Conservation (phyloP, 2,329 filamentous ascomycete genomes). For the Pezicula radicicola region DNA sequence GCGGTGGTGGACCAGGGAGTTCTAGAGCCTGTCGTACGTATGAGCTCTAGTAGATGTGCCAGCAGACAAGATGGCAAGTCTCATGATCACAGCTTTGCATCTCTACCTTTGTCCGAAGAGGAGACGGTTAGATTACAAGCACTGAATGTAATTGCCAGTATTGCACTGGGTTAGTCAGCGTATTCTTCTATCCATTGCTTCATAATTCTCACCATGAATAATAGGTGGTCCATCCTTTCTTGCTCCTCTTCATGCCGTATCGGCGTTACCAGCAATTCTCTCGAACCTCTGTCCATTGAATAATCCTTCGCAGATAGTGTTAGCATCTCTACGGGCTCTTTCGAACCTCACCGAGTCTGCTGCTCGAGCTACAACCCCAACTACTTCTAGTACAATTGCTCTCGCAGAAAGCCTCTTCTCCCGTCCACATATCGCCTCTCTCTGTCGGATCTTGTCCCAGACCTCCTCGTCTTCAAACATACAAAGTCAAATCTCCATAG, state of each 20-base stretch:
- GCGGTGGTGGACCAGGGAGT: conserved; percentile 69
- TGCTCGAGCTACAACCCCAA: conserved; percentile 48
- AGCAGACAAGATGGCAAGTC: conserved; percentile 42
- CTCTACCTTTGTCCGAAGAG: conserved; percentile 49
- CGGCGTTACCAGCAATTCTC: conserved; percentile 67
- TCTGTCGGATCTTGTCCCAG: conserved; percentile 64
- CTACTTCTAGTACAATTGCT: conserved; percentile 42
- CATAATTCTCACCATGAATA: conserved; percentile 8
- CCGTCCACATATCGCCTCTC: conserved; percentile 54
- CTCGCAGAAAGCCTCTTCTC: conserved; percentile 66
- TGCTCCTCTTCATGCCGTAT: conserved; percentile 65
- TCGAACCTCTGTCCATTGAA: conserved; percentile 63
- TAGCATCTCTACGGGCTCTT: conserved; percentile 72
- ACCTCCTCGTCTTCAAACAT: conserved; percentile 46
- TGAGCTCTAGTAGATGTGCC: conserved; percentile 40
- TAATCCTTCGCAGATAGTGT: conserved; percentile 62
- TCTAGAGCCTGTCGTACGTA: conserved; percentile 56
- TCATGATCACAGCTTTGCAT: conserved; percentile 40
- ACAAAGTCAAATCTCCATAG: conserved; percentile 61
- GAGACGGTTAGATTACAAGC: conserved; percentile 72
- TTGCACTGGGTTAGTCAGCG: conserved; percentile 69
- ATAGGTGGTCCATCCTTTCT: conserved; percentile 79
- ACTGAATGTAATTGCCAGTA: conserved; percentile 79
- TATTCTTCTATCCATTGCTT: neutral
- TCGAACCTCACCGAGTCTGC: conserved; percentile 68